Percentiles rank a stretch among this genome's conserved stretches.
Evolutionary conservation across 768 basidiomycete genomes (phyloP).

Genomic region (Mycena pura): DNA sequence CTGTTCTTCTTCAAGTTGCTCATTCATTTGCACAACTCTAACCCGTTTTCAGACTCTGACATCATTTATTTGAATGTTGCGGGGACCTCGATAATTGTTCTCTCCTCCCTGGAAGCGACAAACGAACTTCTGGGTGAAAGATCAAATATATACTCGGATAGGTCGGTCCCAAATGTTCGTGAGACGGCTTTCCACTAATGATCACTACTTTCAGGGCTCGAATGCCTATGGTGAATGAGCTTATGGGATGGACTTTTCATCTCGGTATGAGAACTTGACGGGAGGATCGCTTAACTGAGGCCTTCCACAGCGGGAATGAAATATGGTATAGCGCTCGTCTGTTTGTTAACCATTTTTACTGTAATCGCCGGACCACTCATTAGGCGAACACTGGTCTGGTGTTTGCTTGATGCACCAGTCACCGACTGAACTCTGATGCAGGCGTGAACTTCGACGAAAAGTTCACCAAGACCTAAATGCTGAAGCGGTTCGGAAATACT

Average conservation of each 20-base stretch:
- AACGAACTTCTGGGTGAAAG: constrained; percentile 48
- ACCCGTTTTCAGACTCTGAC: constrained; percentile 19
- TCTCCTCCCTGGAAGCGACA: constrained; percentile 36
- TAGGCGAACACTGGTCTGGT: constrained; percentile 22
- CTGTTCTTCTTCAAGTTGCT: too few species aligned
- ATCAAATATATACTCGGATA: constrained; percentile 8
- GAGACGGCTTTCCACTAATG: too few species aligned
- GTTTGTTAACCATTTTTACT: neutral
- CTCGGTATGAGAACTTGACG: neutral
- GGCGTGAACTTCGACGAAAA: constrained; percentile 29
- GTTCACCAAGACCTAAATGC: constrained; percentile 30
- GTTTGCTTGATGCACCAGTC: neutral
- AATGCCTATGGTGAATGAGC: neutral
- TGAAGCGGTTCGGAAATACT: constrained; percentile 18
- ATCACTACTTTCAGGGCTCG: neutral
- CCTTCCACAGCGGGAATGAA: constrained; percentile 13
- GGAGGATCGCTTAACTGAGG: neutral
- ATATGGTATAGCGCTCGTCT: constrained; percentile 22
- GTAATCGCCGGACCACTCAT: neutral
- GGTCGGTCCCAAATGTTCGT: too few species aligned
- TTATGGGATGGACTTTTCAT: constrained; percentile 4
- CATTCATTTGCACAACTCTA: neutral
- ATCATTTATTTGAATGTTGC: constrained; percentile 40
- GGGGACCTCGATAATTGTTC: constrained; percentile 41
- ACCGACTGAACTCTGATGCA: neutral